Base-by-base conservation (phyloP, 305 asterid genomes). In the Fraxinus albicans region DNA sequence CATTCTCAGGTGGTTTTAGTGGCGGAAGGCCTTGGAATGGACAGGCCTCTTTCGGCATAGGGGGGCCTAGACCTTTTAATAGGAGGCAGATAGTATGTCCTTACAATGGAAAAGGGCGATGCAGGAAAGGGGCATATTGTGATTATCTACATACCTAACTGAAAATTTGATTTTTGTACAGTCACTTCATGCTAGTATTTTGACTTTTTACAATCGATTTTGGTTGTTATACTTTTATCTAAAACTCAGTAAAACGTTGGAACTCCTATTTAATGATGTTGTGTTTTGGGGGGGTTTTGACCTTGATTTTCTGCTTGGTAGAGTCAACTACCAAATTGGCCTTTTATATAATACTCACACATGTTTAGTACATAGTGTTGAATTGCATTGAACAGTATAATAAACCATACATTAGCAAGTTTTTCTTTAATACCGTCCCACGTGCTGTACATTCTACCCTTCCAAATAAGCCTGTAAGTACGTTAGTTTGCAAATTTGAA, bases 1-100 rank as follows among this genome's bases (percentile, higher is more conserved):
- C 90, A 84, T 92, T 87, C 84, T 76, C 89, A 2, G 92, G 93
- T 12, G 91, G 92, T 40, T 90, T 79, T 77, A 84, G 88, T 8
- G 89, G 88, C 10, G 91, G 88, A 12, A 88, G 95, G 90, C 91
- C 95, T 38, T 93, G 97, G 98, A 90, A 89, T 80, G 90, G 98
- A 86, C 97, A 90, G 76, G 69, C 91, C 0, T 87, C 96, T 2
- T 90, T 83, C 50, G 91, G 94, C 10, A 84, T 88, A 60, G 92
- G 93, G 7, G 89, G 90, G 15, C 76, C 81, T 4, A 85, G 91
- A 79, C 83, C 47, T 42, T 13, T 53, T 23, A 81, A 13, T 15
- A 93, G 80, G 83, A 50, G 88, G 84, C 92, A 85, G 8, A 83
- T 25, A 5, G 34, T 87, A 12, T 96, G 99, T 69, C 99, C 99